Evolutionary conservation across 768 basidiomycete species (phyloP).

Genomic region (Lactarius hatsudake): DNA sequence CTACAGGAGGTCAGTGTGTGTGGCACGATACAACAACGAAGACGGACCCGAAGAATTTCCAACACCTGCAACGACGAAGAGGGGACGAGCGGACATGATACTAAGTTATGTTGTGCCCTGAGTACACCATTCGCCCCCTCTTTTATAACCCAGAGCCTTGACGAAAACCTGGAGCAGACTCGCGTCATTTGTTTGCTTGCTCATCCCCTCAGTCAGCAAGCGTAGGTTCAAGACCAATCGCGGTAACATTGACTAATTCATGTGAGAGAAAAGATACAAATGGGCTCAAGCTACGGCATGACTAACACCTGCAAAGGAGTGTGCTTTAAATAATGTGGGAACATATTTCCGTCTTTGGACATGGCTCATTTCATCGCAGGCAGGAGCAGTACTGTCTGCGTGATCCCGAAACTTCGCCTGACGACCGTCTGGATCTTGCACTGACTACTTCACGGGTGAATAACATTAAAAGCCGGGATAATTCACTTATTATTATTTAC

Average conservation of each 20-base stretch:
- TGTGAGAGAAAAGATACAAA: too few relatives aligned
- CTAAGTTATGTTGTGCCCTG: background rate
- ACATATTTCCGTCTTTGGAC: too few relatives aligned
- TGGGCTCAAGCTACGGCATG: too few relatives aligned
- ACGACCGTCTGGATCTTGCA: slow-evolving; percentile 12
- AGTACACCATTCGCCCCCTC: background rate
- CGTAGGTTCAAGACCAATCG: too few relatives aligned
- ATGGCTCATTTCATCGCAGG: too few relatives aligned
- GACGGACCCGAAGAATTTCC: slow-evolving; percentile 40
- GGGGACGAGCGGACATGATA: slow-evolving; percentile 33
- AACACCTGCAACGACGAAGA: slow-evolving; percentile 43
- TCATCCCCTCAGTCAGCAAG: background rate
- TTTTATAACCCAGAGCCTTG: background rate
- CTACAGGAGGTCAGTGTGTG: slow-evolving; percentile 25
- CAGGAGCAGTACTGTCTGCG: too few relatives aligned
- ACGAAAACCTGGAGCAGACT: background rate
- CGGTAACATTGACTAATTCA: too few relatives aligned
- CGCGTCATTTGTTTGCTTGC: background rate
- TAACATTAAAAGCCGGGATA: slow-evolving; percentile 4
- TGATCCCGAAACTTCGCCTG: slow-evolving; percentile 1
- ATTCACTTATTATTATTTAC: slow-evolving; percentile 2
- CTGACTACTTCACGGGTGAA: background rate
- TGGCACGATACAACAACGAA: background rate
- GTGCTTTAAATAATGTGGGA: too few relatives aligned
- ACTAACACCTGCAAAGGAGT: too few relatives aligned